Percentiles rank a stretch among this genome's conserved stretches.
These are phyloP conservation scores for Metschnikowia koreensis DNA, from an alignment of 805 yeast species.

Conservation along the genomic window DNA sequence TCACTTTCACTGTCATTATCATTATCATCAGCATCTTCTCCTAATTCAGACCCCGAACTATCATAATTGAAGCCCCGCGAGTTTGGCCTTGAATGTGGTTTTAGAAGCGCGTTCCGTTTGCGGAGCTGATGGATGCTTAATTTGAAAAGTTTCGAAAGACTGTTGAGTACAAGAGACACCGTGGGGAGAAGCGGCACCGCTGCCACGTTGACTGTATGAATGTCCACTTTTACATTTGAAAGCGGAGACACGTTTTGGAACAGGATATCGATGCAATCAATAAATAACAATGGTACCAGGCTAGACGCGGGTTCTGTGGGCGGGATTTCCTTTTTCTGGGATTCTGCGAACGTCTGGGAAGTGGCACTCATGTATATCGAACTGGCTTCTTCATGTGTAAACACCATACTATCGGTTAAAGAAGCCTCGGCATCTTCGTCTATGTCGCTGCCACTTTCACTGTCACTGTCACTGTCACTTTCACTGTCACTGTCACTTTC, in stretches of 20 bases:
- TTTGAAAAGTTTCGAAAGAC: conserved; percentile 36
- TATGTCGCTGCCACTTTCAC: conserved; percentile 12
- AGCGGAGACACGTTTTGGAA: conserved; percentile 48
- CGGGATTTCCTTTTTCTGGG: background rate
- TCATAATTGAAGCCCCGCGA: background rate
- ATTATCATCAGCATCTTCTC: too few species aligned
- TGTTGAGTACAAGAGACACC: conserved; percentile 33
- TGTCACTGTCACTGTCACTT: conserved; percentile 9
- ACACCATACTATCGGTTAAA: conserved; percentile 57
- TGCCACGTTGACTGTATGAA: conserved; percentile 44
- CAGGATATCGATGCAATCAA: conserved; percentile 38
- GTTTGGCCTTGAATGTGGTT: background rate
- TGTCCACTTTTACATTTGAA: conserved; percentile 35
- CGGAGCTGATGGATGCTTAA: conserved; percentile 31
- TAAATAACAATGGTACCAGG: conserved; percentile 24
- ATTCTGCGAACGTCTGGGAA: conserved; percentile 42
- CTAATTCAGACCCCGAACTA: background rate
- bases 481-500: background rate
- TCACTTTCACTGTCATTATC: too few species aligned
- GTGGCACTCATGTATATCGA: conserved; percentile 83
- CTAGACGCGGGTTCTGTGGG: background rate
- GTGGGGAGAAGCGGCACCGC: conserved; percentile 44
- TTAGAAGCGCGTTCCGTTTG: conserved; percentile 12
- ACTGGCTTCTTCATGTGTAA: conserved; percentile 66
- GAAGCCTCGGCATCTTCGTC: conserved; percentile 40